phyloP scores from a whole-genome alignment of 352 stramenopile species.

The Phytopythium helicoides region DNA sequence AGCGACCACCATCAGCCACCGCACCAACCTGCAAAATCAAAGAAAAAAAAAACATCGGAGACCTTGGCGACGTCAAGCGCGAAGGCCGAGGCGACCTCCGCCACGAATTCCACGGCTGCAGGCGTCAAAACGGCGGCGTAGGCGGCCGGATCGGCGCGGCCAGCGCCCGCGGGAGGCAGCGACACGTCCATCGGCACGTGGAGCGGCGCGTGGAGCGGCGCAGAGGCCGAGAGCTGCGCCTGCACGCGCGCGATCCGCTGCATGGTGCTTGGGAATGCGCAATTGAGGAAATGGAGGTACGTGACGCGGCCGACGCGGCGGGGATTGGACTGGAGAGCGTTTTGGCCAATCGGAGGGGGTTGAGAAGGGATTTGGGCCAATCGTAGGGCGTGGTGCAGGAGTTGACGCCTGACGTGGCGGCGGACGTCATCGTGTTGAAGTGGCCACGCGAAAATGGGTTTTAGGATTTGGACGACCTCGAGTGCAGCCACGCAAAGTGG shows the following conservation, averaged over 20 bases:
- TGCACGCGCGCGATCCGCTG: slow-evolving; percentile 39
- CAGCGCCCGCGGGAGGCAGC: slow-evolving; percentile 13
- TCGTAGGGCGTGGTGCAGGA: neutral
- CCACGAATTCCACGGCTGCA: slow-evolving; percentile 87
- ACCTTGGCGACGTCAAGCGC: slow-evolving; percentile 48
- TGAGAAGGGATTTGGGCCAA: slow-evolving; percentile 5
- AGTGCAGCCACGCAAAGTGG: no score
- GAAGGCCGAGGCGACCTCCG: slow-evolving; percentile 77
- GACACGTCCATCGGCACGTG: slow-evolving; percentile 15
- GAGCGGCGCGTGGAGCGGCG: neutral
- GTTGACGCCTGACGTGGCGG: no score
- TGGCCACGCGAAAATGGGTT: no score
- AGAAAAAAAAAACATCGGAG: neutral
- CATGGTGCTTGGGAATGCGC: slow-evolving; percentile 13
- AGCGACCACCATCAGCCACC: no score
- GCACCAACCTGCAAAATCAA: no score
- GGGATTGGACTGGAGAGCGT: neutral
- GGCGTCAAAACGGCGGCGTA: slow-evolving; percentile 80
- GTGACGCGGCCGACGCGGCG: slow-evolving; percentile 1
- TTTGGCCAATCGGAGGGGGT: no score
- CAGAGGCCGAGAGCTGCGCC: slow-evolving; percentile 20
- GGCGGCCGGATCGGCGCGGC: slow-evolving; percentile 16
- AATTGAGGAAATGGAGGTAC: neutral
- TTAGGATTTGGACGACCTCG: no score
- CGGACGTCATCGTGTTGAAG: no score